These are phyloP conservation scores for Colletotrichum destructivum DNA, from an alignment of 2,329 filamentous ascomycete species.

Conservation along the genomic window DNA sequence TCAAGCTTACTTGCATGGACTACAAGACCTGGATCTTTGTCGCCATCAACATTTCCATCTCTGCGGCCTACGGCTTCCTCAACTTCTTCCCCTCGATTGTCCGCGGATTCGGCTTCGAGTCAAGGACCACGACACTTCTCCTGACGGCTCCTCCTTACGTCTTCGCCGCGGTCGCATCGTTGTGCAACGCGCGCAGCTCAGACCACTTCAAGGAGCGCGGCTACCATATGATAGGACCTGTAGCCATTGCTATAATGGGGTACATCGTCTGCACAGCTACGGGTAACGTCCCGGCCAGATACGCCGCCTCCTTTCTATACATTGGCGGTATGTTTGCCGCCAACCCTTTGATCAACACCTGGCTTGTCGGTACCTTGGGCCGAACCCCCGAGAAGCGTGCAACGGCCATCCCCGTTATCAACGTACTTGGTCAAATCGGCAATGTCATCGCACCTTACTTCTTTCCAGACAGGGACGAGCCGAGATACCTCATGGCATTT, in stretches of 20 bases:
- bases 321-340: conserved; percentile 51
- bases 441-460: conserved; percentile 58
- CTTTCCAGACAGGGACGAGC: conserved; percentile 49
- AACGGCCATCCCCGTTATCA: conserved; percentile 52
- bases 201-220: conserved; percentile 52
- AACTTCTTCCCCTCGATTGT: conserved; percentile 66
- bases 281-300: not conserved
- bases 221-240: not conserved
- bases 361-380: conserved; percentile 51
- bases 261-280: not conserved
- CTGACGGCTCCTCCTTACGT: conserved; percentile 72
- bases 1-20: conserved; percentile 1
- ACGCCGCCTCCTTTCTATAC: conserved; percentile 44
- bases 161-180: conserved; percentile 68
- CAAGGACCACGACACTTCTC: conserved; percentile 64
- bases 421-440: conserved; percentile 54
- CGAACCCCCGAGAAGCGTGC: conserved; percentile 57
- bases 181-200: conserved; percentile 72
- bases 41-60: conserved; percentile 11
- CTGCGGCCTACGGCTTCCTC: conserved; percentile 52
- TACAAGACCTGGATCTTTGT: conserved; percentile 1
- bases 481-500: conserved; percentile 44
- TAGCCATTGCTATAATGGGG: not conserved
- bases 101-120: conserved; percentile 68
- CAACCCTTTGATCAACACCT: conserved; percentile 53